Base-by-base conservation (phyloP, 805 yeast genomes). In the Metschnikowia kunwiensis region DNA sequence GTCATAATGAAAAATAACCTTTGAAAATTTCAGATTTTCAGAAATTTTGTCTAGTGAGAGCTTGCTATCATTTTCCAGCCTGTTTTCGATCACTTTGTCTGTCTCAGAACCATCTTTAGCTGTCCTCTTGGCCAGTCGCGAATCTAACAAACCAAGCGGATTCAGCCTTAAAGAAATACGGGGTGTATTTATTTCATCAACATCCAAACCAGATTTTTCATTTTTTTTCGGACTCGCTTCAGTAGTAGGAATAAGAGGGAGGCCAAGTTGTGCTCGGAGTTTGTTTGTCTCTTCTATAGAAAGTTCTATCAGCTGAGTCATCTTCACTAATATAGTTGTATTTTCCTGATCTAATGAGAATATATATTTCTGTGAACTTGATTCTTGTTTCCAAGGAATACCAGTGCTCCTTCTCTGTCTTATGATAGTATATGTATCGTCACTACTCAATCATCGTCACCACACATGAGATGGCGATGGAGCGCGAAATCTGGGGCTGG, bases 221-320 rank as follows among this genome's bases (percentile, higher is more conserved):
- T n/a, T 1, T 8, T n/a, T n/a, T n/a, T n/a, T n/a, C n/a, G n/a
- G n/a, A n/a, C n/a, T 10, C 18, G 9, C 5, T 18, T 13, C 13
- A 1, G 19, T 7, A 16, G 26, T 17, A 8, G 68, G 70, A 12
- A 77, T 68, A 1, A 81, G 79, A 24, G 70, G 68, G 36, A 80
- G 59, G 1, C 85, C 85, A 8, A 77, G 48, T 9, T 72, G 65
- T 5, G 59, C 43, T 16, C 86, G 58, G 6, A 77, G 60, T 45
- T 57, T 61, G 49, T 80, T 79, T 0, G 85, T 80, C 41, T 79
- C 83, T 40, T 72, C 78, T 1, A 80, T 57, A 56, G 51, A 56
- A 40, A 55, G 57, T 45, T 44, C 60, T 24, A 46, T 47, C 24
- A 30, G 43, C 24, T 30, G 39, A 7, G 40, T 38, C 37, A 47